Base-by-base conservation (phyloP, 1,284 basidiomycete species). In the Malassezia yamatoensis region DNA sequence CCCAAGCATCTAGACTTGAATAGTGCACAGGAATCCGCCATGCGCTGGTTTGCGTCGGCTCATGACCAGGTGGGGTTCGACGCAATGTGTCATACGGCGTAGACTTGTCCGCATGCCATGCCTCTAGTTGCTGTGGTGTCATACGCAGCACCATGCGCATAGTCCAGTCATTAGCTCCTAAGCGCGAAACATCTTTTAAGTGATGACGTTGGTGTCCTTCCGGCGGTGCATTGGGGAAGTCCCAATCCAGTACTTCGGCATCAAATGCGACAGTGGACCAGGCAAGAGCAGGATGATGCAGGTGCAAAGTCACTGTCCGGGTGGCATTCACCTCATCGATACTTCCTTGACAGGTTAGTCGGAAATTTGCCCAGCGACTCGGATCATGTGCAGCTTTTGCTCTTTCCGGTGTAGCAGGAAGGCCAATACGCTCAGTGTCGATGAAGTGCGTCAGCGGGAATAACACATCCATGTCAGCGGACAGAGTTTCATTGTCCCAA, bases 221-320 rank as follows among this genome's bases (percentile, higher is more conserved):
- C 15, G 71, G 70, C 9, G 67, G 64, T 0, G 87, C 85, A 54
- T 55, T 58, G 16, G 76, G 73, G 4, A 78, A 63, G 57, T 76
- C 85, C 93, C 93, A 96, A 52, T 81, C 77, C 15, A 91, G 75
- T 7, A 98, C 87, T 60, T 94, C 86, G 0, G 89, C 91, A 52
- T 91, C 86, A 67, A 98, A 96, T 0, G 89, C 87, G 51, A 98
- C 81, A 1, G 88, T 89, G 82, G 70, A 86, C 89, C 89, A 91
- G 58, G 91, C 90, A 33, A 90, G 76, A 10, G 85, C 85, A 1
- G 88, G 87, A 77, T 96, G 90, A 42, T 82, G 78, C 42, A 96
- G 80, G 42, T 80, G 77, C 33, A 96, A 72, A 5, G 82, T 84
- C 48, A 96, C 74, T 47, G 79, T 82, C 53, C 90, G 80, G 2